Percentiles rank a stretch among this genome's conserved stretches.
Conservation (phyloP, 1,139 yeast genomes). For the Yamadazyma trypodendri region DNA sequence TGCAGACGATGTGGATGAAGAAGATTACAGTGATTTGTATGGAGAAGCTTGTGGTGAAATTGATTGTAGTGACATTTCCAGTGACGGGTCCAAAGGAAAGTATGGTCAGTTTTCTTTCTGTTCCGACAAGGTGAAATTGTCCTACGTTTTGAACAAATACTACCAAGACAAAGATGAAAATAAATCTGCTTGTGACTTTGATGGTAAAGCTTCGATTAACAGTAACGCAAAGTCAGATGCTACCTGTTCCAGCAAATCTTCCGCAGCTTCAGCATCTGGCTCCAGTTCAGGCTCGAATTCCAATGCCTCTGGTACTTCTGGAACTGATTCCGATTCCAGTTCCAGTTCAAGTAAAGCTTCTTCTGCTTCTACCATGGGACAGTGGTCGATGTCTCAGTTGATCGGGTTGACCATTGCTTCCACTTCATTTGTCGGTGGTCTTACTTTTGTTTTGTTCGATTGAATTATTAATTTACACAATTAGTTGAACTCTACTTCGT, state of each 20-base stretch:
- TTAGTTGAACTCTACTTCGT: conserved; percentile 31
- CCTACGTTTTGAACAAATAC: conserved; percentile 61
- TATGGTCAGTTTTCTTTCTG: conserved; percentile 67
- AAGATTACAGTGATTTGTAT: conserved; percentile 56
- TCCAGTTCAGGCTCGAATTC: conserved; percentile 9
- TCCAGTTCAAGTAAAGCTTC: conserved; percentile 19
- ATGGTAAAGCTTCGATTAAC: conserved; percentile 58
- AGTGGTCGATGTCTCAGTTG: conserved; percentile 30
- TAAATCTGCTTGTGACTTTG: conserved; percentile 61
- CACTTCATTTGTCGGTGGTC: conserved; percentile 40
- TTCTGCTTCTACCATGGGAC: conserved; percentile 20
- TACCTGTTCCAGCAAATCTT: conserved; percentile 45
- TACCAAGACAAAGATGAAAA: conserved; percentile 45
- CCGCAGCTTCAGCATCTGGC: conserved; percentile 28
- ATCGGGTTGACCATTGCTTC: conserved; percentile 31
- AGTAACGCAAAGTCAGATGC: conserved; percentile 51
- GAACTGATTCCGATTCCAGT: no score
- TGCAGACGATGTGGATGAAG: conserved; percentile 36
- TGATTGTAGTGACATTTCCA: conserved; percentile 52
- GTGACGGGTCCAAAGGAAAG: conserved; percentile 59
- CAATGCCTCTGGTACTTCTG: conserved; percentile 4
- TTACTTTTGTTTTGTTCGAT: conserved; percentile 32
- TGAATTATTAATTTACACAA: conserved; percentile 4
- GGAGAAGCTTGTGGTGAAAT: conserved; percentile 50
- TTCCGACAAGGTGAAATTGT: conserved; percentile 57